A percentile compares a stretch with the other conserved stretches of the same genome.
Evolutionary conservation across 345 rosid species (phyloP).

Genomic region (Orychophragmus violaceus): DNA sequence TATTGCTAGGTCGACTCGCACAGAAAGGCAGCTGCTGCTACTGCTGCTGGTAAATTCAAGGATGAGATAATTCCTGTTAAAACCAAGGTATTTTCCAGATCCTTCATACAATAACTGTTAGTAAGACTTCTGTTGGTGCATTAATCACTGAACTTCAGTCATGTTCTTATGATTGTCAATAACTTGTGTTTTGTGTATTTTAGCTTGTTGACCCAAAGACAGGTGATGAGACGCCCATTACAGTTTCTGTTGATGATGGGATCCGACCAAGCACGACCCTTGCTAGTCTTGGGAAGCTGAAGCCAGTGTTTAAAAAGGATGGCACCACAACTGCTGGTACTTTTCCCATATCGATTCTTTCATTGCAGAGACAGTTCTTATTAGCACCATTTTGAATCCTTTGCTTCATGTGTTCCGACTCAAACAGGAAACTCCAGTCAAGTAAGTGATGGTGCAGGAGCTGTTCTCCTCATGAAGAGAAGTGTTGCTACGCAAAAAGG

Average conservation of each 20-base stretch:
- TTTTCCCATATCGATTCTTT: not conserved
- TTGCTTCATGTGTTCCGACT: not conserved
- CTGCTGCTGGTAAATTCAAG: slow-evolving; percentile 85
- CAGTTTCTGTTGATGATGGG: slow-evolving; percentile 91
- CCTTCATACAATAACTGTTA: not conserved
- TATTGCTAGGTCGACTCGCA: slow-evolving; percentile 86
- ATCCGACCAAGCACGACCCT: slow-evolving; percentile 70
- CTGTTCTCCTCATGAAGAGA: slow-evolving; percentile 96
- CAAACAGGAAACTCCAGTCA: slow-evolving; percentile 92
- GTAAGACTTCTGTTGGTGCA: not conserved
- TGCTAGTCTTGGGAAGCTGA: slow-evolving; percentile 67
- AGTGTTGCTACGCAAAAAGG: slow-evolving; percentile 78
- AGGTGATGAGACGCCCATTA: slow-evolving; percentile 70
- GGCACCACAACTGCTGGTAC: slow-evolving; percentile 97
- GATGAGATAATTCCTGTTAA: slow-evolving; percentile 91
- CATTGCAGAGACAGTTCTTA: not conserved
- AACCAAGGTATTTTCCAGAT: slow-evolving; percentile 61
- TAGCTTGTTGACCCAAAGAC: slow-evolving; percentile 95
- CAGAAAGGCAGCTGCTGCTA: slow-evolving; percentile 99
- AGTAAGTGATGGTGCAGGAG: slow-evolving; percentile 97
- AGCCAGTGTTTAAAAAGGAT: slow-evolving; percentile 87
- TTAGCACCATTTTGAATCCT: not conserved
- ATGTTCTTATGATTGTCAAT: slow-evolving; percentile 1
- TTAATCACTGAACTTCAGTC: not conserved
- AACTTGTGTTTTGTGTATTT: slow-evolving; percentile 18